A percentile compares a stretch with the other conserved stretches of the same genome.
phyloP scores from a whole-genome alignment of 352 stramenopile species.

The Globisporangium perplexum region DNA sequence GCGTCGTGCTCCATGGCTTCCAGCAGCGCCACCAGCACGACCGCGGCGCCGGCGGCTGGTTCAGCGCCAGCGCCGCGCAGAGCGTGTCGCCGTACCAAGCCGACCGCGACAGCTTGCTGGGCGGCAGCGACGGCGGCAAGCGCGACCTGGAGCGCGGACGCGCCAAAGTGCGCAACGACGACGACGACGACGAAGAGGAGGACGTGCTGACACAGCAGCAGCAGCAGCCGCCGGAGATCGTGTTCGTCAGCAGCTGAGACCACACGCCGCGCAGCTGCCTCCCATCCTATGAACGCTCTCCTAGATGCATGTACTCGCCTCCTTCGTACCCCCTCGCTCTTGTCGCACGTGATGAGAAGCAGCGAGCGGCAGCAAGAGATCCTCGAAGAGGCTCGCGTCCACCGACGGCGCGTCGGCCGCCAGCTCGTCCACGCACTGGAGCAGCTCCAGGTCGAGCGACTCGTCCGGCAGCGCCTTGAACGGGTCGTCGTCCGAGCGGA shows the following conservation, averaged over 20 bases:
- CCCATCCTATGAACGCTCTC: not conserved
- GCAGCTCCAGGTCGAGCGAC: not conserved
- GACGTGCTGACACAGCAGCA: constrained; percentile 27
- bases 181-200: constrained; percentile 38
- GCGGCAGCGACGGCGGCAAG: constrained; percentile 3
- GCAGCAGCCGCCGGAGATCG: constrained; percentile 23
- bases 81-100: constrained; percentile 41
- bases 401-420: not conserved
- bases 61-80: constrained; percentile 8
- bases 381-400: constrained; percentile 1
- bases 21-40: constrained; percentile 29
- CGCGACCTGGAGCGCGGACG: constrained; percentile 5
- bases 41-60: constrained; percentile 13
- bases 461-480: not conserved
- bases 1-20: constrained; percentile 41
- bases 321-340: too few relatives aligned
- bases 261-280: too few relatives aligned
- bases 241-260: constrained; percentile 23
- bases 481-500: not conserved
- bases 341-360: too few relatives aligned
- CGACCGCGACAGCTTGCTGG: constrained; percentile 47
- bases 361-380: constrained; percentile 11
- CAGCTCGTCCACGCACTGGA: constrained; percentile 1
- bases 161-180: constrained; percentile 11
- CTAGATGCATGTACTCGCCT: not conserved